Evolutionary conservation across 192 early-diverging fungal genomes (phyloP).

Genomic region (Backusella circina): DNA sequence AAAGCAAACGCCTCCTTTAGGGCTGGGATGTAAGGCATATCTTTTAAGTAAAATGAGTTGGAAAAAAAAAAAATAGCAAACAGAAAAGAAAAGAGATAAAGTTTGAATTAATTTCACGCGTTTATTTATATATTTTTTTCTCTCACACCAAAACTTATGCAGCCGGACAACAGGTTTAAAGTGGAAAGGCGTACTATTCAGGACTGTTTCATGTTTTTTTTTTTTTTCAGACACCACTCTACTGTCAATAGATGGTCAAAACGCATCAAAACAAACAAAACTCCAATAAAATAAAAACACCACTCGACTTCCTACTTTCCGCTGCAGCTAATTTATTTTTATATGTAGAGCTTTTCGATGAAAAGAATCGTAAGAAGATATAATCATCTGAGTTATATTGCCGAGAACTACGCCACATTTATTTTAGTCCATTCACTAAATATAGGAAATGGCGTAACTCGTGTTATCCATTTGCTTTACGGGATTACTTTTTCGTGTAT

Average conservation of each 20-base stretch:
- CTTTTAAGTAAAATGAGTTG: not conserved
- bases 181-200: not conserved
- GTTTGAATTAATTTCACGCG: not conserved
- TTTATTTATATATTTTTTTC: not conserved
- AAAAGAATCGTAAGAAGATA: not conserved
- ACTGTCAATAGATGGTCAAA: not conserved
- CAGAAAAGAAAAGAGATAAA: not conserved
- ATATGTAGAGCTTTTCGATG: not conserved
- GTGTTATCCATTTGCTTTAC: not conserved
- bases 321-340: not conserved
- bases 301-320: not conserved
- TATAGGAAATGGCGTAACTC: not conserved
- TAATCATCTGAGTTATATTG: not conserved
- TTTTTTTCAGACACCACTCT: not conserved
- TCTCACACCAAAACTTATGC: not conserved
- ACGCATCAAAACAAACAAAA: not conserved
- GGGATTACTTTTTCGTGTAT: not conserved
- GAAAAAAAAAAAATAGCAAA: not conserved
- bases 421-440: not conserved
- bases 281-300: not conserved
- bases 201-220: not conserved
- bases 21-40: slow-evolving; percentile 10
- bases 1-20: slow-evolving; percentile 28
- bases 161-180: not conserved
- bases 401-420: not conserved